phyloP scores from a whole-genome alignment of 2,329 filamentous ascomycete genomes.

The Colletotrichum echinochloae region DNA sequence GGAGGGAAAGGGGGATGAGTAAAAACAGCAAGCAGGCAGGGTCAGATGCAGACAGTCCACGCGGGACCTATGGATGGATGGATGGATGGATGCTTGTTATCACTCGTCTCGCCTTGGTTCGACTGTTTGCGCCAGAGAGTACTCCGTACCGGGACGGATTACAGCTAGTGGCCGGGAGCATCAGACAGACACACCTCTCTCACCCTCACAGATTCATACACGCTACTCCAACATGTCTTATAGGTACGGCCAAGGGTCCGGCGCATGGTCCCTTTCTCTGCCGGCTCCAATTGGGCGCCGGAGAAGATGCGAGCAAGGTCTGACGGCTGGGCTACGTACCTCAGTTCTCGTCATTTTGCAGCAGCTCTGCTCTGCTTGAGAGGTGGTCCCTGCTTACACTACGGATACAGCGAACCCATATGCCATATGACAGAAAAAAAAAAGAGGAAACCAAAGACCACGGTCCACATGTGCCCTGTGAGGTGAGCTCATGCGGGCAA shows the following conservation, averaged over 20 bases:
- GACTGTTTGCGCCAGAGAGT: conserved; percentile 6
- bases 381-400: conserved; percentile 22
- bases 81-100: background rate
- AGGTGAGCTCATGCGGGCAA: too few relatives aligned
- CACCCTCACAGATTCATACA: too few relatives aligned
- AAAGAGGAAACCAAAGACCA: too few relatives aligned
- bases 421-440: background rate
- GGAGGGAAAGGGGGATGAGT: background rate
- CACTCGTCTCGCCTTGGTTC: background rate
- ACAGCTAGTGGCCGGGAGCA: conserved; percentile 9
- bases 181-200: background rate
- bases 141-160: background rate
- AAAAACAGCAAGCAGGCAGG: background rate
- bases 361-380: conserved; percentile 23
- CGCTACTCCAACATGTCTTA: too few relatives aligned
- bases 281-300: background rate
- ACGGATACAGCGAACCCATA: too few relatives aligned
- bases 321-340: too few relatives aligned
- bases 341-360: conserved; percentile 6
- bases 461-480: too few relatives aligned
- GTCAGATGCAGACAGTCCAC: conserved; percentile 4
- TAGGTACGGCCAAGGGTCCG: conserved; percentile 30
- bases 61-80: too few relatives aligned
- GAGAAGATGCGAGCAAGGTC: background rate
- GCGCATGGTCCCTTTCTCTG: conserved; percentile 1